Conservation (phyloP, 306 rosid species). For the Alnus rubra region DNA sequence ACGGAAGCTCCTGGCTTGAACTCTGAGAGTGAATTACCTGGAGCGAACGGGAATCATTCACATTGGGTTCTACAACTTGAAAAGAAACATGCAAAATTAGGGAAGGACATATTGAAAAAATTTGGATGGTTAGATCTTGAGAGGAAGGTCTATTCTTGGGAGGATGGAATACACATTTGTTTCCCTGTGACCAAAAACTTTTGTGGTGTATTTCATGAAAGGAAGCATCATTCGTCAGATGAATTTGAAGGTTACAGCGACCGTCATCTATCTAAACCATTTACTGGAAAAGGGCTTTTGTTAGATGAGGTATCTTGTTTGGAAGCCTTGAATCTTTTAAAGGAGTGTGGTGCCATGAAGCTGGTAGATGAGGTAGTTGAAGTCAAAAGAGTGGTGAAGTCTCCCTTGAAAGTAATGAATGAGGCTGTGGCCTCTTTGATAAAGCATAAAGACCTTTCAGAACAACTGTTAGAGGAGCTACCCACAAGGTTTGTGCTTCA, state of each 20-base stretch:
- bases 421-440: slow-evolving; percentile 65
- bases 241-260: slow-evolving; percentile 39
- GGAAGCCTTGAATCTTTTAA: slow-evolving; percentile 59
- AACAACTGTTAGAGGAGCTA: slow-evolving; percentile 68
- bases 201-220: slow-evolving; percentile 41
- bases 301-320: slow-evolving; percentile 42
- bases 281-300: slow-evolving; percentile 27
- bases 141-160: slow-evolving; percentile 65
- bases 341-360: slow-evolving; percentile 53
- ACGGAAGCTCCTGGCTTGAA: slow-evolving; percentile 35
- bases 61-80: slow-evolving; percentile 67
- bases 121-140: slow-evolving; percentile 85
- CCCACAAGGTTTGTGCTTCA: slow-evolving; percentile 66
- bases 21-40: slow-evolving; percentile 31
- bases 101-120: slow-evolving; percentile 84
- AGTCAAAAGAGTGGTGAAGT: slow-evolving; percentile 50
- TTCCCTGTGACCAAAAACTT: slow-evolving; percentile 67
- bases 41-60: slow-evolving; percentile 32
- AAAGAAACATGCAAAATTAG: slow-evolving; percentile 71
- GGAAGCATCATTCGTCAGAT: slow-evolving; percentile 38
- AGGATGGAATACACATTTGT: slow-evolving; percentile 63
- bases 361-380: slow-evolving; percentile 62
- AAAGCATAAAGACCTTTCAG: slow-evolving; percentile 58
- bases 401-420: slow-evolving; percentile 73
- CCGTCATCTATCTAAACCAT: slow-evolving; percentile 33